phyloP scores from a whole-genome alignment of 2,329 filamentous ascomycete genomes.

The Alternaria tenuissima region DNA sequence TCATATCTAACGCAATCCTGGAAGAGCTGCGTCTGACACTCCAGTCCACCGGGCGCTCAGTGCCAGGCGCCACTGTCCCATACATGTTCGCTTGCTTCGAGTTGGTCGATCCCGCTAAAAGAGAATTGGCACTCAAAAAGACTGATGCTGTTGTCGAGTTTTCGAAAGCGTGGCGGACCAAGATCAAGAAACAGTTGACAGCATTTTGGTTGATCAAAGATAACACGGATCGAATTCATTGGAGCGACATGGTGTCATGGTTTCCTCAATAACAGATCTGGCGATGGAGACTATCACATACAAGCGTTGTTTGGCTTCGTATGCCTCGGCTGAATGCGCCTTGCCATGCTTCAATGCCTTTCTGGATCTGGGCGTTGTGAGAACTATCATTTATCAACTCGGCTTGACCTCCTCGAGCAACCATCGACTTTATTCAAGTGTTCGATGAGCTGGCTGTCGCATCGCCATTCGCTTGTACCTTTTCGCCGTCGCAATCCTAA shows the following conservation, averaged over 20 bases:
- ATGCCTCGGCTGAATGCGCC: background rate
- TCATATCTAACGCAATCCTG: conserved; percentile 10
- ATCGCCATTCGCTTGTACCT: conserved; percentile 21
- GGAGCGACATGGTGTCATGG: conserved; percentile 11
- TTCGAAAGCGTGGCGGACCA: background rate
- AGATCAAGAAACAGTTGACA: conserved; percentile 6
- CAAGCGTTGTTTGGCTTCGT: background rate
- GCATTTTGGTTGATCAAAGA: conserved; percentile 15
- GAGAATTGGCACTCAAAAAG: conserved; percentile 6
- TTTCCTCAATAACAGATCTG: background rate
- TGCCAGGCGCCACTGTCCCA: background rate
- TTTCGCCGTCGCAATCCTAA: conserved; percentile 19
- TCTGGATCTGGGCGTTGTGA: background rate
- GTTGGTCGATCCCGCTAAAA: background rate
- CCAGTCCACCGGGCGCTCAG: conserved; percentile 1
- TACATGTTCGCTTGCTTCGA: conserved; percentile 14
- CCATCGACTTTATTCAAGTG: conserved; percentile 2
- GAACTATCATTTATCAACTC: too few relatives aligned
- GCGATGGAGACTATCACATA: background rate
- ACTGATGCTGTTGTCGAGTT: conserved; percentile 2
- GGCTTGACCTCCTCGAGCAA: background rate
- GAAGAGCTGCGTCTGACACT: background rate
- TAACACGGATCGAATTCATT: conserved; percentile 6
- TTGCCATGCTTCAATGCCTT: background rate
- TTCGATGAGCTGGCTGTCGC: conserved; percentile 20